Percentiles rank a stretch among this genome's conserved stretches.
These are phyloP conservation scores for Adansonia rubrostipa DNA, from an alignment of 441 rosid species.

Conservation along the genomic window DNA sequence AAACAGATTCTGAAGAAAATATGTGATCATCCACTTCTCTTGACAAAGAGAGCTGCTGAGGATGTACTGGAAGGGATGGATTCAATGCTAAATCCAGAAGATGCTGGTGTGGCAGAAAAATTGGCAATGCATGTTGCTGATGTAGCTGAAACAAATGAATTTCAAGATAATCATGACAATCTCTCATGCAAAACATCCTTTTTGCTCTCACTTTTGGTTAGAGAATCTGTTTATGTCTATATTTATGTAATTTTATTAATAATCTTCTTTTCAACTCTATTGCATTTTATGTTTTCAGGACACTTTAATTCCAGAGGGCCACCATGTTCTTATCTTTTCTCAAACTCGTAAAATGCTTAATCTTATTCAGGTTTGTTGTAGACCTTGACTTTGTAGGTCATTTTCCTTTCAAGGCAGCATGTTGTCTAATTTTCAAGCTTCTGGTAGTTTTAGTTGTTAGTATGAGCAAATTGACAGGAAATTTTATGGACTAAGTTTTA, in stretches of 20 bases:
- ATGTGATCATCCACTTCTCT: slow-evolving; percentile 96
- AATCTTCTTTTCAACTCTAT: slow-evolving; percentile 23
- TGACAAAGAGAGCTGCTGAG: slow-evolving; percentile 98
- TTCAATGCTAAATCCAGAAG: slow-evolving; percentile 73
- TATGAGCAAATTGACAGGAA: slow-evolving; percentile 11
- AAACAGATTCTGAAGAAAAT: slow-evolving; percentile 95
- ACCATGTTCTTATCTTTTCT: slow-evolving; percentile 90
- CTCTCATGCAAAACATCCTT: slow-evolving; percentile 94
- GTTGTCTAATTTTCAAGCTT: neutral
- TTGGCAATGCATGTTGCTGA: slow-evolving; percentile 92
- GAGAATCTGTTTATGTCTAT: slow-evolving; percentile 36
- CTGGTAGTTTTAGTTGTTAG: neutral
- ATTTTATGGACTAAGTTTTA: neutral
- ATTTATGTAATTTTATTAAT: slow-evolving; percentile 25
- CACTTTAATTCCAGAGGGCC: slow-evolving; percentile 82
- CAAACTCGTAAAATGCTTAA: slow-evolving; percentile 98
- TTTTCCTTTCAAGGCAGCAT: neutral
- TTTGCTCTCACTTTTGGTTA: slow-evolving; percentile 79
- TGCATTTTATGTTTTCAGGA: slow-evolving; percentile 49
- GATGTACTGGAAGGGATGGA: slow-evolving; percentile 96
- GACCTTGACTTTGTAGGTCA: neutral
- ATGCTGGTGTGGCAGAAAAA: slow-evolving; percentile 80
- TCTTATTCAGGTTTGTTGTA: slow-evolving; percentile 78
- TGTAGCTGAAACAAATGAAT: slow-evolving; percentile 68
- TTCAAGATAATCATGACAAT: slow-evolving; percentile 75